phyloP scores from a whole-genome alignment of 164 flowering plant species.

The Hamamelis virginiana region DNA sequence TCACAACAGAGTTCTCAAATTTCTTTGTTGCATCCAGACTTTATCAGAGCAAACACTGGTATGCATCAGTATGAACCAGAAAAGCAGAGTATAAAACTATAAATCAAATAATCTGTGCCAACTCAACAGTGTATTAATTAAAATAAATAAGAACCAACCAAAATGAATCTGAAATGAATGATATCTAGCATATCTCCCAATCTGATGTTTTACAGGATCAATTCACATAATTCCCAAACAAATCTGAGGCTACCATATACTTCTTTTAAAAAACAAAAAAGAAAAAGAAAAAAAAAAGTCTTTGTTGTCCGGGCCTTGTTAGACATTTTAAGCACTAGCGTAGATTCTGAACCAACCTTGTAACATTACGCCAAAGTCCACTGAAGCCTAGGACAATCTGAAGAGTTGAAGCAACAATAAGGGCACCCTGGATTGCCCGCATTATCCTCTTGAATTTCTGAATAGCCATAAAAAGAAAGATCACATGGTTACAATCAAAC shows the following conservation, averaged over 20 bases:
- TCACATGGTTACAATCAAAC: constrained; percentile 7
- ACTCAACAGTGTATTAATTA: background rate
- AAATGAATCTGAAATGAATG: background rate
- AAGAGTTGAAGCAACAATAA: constrained; percentile 87
- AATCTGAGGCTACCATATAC: background rate
- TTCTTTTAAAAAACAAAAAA: background rate
- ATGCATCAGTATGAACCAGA: background rate
- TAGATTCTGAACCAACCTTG: constrained; percentile 53
- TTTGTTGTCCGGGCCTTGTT: background rate
- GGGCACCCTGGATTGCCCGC: constrained; percentile 90
- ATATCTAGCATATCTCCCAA: background rate
- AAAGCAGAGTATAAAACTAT: background rate
- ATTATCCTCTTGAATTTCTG: constrained; percentile 83
- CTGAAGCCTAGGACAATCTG: constrained; percentile 96
- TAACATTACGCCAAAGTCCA: constrained; percentile 96
- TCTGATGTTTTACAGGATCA: background rate
- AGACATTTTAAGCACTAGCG: background rate
- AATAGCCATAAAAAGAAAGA: constrained; percentile 12
- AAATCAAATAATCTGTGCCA: too few relatives aligned
- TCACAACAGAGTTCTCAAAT: background rate
- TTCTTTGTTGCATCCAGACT: background rate
- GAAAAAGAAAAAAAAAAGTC: background rate
- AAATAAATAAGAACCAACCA: background rate
- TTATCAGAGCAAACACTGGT: background rate
- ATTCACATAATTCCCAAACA: background rate